Evolutionary conservation across 129 eudicot species (phyloP).

Genomic region (Pseudognaphalium luteoalbum): DNA sequence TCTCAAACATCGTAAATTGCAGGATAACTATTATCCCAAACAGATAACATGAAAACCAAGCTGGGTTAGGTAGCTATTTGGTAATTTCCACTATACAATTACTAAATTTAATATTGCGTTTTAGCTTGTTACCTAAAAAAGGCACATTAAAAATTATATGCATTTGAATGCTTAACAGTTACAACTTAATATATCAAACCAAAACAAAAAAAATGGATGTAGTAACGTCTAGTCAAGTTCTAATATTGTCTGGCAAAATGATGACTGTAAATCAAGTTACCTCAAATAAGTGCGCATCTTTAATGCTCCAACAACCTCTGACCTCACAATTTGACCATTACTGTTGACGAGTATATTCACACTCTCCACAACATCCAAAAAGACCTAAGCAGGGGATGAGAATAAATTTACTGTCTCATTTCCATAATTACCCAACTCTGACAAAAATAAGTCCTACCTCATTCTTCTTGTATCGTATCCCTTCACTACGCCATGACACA

Average conservation of each 20-base stretch:
- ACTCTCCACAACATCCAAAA: conserved; percentile 98
- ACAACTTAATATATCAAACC: not conserved
- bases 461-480: conserved; percentile 87
- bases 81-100: not conserved
- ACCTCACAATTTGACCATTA: conserved; percentile 91
- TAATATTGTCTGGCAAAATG: not conserved
- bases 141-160: not conserved
- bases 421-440: not conserved
- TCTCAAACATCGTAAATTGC: not conserved
- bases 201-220: not conserved
- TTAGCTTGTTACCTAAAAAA: not conserved
- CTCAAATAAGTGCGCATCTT: conserved; percentile 97
- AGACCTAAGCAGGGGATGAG: conserved; percentile 55
- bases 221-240: conserved; percentile 14
- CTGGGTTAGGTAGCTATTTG: not conserved
- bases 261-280: conserved; percentile 32
- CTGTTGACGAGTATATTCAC: conserved; percentile 96
- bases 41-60: not conserved
- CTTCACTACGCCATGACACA: conserved; percentile 99
- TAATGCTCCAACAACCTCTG: conserved; percentile 96
- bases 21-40: not conserved
- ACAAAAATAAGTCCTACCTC: conserved; percentile 51
- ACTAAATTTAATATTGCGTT: not conserved
- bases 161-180: not conserved
- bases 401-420: conserved; percentile 9